Evolutionary conservation across 768 basidiomycete genomes (phyloP).

Genomic region (Cystofilobasidium bisporidii): DNA sequence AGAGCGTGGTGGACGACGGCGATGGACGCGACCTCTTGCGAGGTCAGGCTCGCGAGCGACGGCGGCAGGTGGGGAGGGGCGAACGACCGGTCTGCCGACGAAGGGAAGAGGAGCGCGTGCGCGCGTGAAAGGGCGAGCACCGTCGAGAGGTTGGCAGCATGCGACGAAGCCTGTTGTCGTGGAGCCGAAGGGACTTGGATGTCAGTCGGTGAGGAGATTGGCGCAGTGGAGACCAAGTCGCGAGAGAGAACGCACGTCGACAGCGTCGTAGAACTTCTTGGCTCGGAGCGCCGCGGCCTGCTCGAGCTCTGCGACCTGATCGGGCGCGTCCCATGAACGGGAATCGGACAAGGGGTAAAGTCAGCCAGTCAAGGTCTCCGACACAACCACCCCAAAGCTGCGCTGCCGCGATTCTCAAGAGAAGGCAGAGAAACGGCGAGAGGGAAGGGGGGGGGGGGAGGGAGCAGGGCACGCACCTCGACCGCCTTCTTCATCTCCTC

Average conservation of each 20-base stretch:
- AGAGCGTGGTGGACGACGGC: neutral
- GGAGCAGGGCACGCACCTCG: neutral
- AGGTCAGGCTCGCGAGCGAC: neutral
- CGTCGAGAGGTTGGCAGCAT: neutral
- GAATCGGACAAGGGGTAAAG: too few species aligned
- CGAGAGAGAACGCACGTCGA: neutral
- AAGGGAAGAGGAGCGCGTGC: neutral
- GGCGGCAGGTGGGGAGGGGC: neutral
- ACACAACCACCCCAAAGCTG: too few species aligned
- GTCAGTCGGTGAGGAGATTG: neutral
- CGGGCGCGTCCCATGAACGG: too few species aligned
- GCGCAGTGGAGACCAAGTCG: neutral
- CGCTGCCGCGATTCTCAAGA: too few species aligned
- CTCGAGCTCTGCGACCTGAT: constrained; percentile 1
- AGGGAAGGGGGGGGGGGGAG: too few species aligned
- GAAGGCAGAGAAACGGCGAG: too few species aligned
- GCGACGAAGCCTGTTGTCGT: neutral
- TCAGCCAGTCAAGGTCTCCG: too few species aligned
- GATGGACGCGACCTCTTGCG: neutral
- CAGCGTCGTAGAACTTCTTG: neutral
- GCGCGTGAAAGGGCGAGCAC: neutral
- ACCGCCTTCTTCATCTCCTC: constrained; percentile 2
- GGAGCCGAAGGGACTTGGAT: neutral
- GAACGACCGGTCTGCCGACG: neutral
- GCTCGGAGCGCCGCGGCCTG: constrained; percentile 3